Conservation (phyloP, 345 rosid genomes). For the Citrus trifoliata region DNA sequence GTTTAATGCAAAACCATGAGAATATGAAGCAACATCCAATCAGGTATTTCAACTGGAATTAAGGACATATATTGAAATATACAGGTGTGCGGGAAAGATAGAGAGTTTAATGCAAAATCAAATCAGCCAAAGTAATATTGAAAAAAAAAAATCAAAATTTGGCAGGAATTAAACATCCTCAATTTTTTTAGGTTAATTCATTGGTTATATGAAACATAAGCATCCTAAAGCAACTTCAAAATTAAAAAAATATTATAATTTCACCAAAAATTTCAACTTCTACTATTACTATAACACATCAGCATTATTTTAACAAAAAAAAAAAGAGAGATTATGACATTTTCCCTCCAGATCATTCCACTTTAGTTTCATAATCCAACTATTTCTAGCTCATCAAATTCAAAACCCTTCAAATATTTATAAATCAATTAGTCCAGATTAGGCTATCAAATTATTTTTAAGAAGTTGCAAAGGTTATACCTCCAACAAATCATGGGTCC, state of each 20-base stretch:
- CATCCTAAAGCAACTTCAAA: not conserved
- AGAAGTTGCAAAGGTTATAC: conserved; percentile 25
- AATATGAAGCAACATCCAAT: not conserved
- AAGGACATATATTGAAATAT: not conserved
- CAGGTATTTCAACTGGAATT: not conserved
- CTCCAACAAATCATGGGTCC: conserved; percentile 96
- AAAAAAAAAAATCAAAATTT: not conserved
- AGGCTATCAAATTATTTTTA: not conserved
- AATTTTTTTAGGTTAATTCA: not conserved
- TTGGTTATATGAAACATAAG: not conserved
- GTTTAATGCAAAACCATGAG: not conserved
- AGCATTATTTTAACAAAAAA: not conserved
- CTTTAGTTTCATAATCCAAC: not conserved
- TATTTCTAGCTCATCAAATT: not conserved
- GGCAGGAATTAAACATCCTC: not conserved
- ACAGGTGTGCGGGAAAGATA: not conserved
- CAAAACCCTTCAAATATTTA: not conserved
- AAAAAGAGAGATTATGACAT: not conserved
- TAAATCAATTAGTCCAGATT: not conserved
- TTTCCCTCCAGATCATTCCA: not conserved
- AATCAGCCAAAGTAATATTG: not conserved
- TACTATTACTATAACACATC: not conserved
- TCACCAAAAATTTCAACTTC: not conserved
- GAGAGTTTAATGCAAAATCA: not conserved
- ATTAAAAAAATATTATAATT: not conserved